These are phyloP conservation scores for Lentinus tigrinus DNA, from an alignment of 768 basidiomycete genomes.

Conservation along the genomic window DNA sequence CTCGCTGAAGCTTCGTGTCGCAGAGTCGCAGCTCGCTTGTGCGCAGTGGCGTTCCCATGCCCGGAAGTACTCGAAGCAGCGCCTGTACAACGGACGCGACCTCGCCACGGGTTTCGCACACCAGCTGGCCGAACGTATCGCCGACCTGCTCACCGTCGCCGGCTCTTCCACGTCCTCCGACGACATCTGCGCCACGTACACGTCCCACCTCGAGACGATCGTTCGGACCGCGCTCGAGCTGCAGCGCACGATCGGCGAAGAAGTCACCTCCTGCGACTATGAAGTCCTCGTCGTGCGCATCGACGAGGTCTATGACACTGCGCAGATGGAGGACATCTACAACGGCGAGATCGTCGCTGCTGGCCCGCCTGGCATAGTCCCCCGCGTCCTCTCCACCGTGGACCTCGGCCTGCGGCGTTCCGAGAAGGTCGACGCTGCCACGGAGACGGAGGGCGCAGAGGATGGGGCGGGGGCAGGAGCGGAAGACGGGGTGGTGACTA, in stretches of 20 bases:
- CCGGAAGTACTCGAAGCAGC: conserved; percentile 19
- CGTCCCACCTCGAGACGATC: conserved; percentile 12
- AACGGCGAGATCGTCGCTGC: conserved; percentile 11
- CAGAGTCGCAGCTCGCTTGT: conserved; percentile 16
- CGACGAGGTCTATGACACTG: conserved; percentile 12
- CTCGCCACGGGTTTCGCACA: conserved; percentile 18
- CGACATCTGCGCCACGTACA: conserved; percentile 2
- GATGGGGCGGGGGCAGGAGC: too few species aligned
- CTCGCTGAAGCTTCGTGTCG: not conserved
- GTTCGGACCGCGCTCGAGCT: conserved; percentile 13
- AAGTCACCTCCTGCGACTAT: conserved; percentile 16
- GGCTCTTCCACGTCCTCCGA: conserved; percentile 2
- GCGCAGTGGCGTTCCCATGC: conserved; percentile 21
- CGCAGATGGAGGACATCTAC: conserved; percentile 17
- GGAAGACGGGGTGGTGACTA: conserved; percentile 26
- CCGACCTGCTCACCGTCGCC: conserved; percentile 17
- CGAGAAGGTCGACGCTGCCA: conserved; percentile 23
- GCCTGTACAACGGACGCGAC: conserved; percentile 19
- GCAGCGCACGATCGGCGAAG: conserved; percentile 17
- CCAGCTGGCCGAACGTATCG: conserved; percentile 20
- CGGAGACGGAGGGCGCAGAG: too few species aligned
- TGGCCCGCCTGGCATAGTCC: conserved; percentile 11
- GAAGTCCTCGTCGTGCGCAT: conserved; percentile 8
- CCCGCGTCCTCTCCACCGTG: conserved; percentile 35
- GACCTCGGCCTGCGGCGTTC: conserved; percentile 37